Evolutionary conservation across 306 rosid genomes (phyloP).

Genomic region (Rubus idaeus): DNA sequence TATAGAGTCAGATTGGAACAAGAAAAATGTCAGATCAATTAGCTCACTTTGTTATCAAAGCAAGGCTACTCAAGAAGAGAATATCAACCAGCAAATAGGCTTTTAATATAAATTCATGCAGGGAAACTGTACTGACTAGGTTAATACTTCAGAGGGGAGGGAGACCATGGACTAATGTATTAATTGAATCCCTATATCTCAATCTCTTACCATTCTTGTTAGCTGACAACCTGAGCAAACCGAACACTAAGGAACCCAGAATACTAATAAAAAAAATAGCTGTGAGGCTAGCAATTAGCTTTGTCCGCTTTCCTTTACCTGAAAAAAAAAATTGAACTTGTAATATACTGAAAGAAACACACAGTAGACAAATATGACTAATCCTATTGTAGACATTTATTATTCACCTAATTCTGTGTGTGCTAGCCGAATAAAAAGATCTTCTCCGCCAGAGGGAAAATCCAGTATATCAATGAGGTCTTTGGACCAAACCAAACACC

Average conservation of each 20-base stretch:
- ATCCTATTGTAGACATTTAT: not conserved
- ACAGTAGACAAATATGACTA: not conserved
- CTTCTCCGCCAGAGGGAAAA: not conserved
- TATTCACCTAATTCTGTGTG: slow-evolving; percentile 33
- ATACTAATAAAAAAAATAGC: not conserved
- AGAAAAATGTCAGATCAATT: not conserved
- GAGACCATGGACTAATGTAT: not conserved
- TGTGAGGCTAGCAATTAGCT: slow-evolving; percentile 15
- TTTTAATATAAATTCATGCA: not conserved
- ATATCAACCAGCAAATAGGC: not conserved
- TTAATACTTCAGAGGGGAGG: not conserved
- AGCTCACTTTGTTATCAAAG: not conserved
- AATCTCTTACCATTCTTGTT: slow-evolving; percentile 13
- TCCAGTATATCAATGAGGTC: slow-evolving; percentile 20
- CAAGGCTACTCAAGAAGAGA: no score
- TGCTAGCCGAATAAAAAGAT: slow-evolving; percentile 25
- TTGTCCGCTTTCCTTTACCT: not conserved
- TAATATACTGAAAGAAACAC: not conserved
- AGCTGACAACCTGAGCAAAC: not conserved
- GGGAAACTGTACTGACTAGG: not conserved
- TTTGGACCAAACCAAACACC: slow-evolving; percentile 25
- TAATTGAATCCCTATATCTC: not conserved
- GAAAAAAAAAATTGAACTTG: not conserved
- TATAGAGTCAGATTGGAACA: not conserved
- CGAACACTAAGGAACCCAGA: not conserved